Conservation (phyloP, 2,329 filamentous ascomycete species). For the Tolypocladium cylindrosporum region DNA sequence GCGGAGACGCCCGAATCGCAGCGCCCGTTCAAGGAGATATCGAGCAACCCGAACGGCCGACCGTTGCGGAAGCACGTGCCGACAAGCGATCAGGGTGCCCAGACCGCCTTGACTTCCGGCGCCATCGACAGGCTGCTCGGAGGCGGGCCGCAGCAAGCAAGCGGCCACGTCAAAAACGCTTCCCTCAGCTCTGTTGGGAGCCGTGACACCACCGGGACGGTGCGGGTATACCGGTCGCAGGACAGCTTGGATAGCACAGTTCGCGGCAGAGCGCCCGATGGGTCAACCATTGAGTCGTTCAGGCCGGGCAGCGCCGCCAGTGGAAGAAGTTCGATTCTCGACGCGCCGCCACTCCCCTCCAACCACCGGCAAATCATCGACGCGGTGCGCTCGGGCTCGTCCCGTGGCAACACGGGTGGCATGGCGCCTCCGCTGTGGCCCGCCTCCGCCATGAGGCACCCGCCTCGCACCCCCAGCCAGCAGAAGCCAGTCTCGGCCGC, state of each 20-base stretch:
- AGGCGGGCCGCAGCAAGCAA: conserved; percentile 17
- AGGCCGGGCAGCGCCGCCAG: conserved; percentile 70
- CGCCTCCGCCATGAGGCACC: conserved; percentile 55
- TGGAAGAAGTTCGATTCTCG: conserved; percentile 32
- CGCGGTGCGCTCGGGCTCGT: conserved; percentile 55
- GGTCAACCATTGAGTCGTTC: conserved; percentile 27
- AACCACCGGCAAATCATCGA: conserved; percentile 83
- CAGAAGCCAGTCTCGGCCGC: conserved; percentile 32
- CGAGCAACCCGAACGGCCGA: conserved; percentile 41
- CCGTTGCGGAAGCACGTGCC: conserved; percentile 28
- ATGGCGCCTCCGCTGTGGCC: conserved; percentile 86
- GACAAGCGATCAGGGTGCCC: conserved; percentile 63
- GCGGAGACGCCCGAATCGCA: conserved; percentile 44
- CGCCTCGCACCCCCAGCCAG: conserved; percentile 53
- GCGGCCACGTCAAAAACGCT: conserved; percentile 23
- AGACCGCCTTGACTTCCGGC: conserved; percentile 74
- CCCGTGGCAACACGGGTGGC: conserved; percentile 31
- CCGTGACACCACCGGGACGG: conserved; percentile 27
- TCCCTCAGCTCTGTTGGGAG: conserved; percentile 24
- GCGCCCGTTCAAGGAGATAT: conserved; percentile 51
- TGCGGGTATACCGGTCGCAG: conserved; percentile 35
- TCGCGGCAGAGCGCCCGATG: conserved; percentile 27
- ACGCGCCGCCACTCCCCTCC: conserved; percentile 61
- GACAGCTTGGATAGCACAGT: conserved; percentile 38
- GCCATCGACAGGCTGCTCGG: conserved; percentile 69